phyloP scores from a whole-genome alignment of 768 basidiomycete genomes.

The Tulasnella sp. region DNA sequence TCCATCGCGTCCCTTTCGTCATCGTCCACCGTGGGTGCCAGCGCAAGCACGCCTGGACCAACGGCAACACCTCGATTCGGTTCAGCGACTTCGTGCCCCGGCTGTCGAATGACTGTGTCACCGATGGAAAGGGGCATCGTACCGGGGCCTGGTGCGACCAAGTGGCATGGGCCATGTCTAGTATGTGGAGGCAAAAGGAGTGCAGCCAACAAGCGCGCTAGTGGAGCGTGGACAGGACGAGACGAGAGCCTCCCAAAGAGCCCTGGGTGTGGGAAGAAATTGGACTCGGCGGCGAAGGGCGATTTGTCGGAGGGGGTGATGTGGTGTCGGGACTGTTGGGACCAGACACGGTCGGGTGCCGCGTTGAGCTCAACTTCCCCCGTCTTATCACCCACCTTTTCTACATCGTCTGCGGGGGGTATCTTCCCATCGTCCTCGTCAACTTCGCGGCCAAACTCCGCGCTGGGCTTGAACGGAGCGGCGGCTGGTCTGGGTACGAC shows the following conservation, averaged over 20 bases:
- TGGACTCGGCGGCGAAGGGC: slow-evolving; percentile 72
- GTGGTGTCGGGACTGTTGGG: slow-evolving; percentile 69
- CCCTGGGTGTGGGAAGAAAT: slow-evolving; percentile 70
- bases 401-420: background rate
- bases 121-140: slow-evolving; percentile 80
- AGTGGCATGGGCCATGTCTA: slow-evolving; percentile 69
- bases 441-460: slow-evolving; percentile 2
- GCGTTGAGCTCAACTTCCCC: background rate
- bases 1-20: slow-evolving; percentile 20
- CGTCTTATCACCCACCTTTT: slow-evolving; percentile 2
- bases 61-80: slow-evolving; percentile 46
- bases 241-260: slow-evolving; percentile 41
- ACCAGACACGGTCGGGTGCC: background rate
- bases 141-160: slow-evolving; percentile 68
- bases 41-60: slow-evolving; percentile 28
- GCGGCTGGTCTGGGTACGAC: background rate
- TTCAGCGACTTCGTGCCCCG: slow-evolving; percentile 49
- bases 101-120: slow-evolving; percentile 60
- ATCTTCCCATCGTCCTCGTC: slow-evolving; percentile 4
- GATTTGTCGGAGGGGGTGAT: slow-evolving; percentile 52
- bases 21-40: slow-evolving; percentile 32
- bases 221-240: slow-evolving; percentile 15
- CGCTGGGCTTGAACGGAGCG: background rate
- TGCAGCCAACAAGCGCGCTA: background rate
- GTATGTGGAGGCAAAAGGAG: slow-evolving; percentile 52